A percentile compares a stretch with the other conserved stretches of the same genome.
Evolutionary conservation across 768 basidiomycete genomes (phyloP).

Genomic region (Rhizopogon sp.): DNA sequence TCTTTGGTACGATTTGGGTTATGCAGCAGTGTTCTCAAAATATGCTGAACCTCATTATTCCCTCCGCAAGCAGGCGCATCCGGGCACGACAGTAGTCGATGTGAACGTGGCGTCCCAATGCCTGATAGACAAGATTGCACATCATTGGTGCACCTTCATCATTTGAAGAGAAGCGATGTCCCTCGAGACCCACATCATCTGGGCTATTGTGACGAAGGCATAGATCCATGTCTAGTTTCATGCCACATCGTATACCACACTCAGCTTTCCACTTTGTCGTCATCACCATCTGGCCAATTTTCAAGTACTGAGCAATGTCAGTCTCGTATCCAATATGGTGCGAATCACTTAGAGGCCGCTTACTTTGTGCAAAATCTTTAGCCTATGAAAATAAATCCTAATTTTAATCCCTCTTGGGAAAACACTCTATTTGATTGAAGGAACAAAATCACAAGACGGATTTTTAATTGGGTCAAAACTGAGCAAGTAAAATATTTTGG

Average conservation of each 20-base stretch:
- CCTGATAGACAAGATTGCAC: slow-evolving; percentile 51
- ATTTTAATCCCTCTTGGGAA: too few relatives aligned
- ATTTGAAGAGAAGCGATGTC: slow-evolving; percentile 46
- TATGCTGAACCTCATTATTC: slow-evolving; percentile 42
- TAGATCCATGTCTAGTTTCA: slow-evolving; percentile 60
- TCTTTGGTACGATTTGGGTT: slow-evolving; percentile 47
- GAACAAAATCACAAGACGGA: too few relatives aligned
- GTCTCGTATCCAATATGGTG: too few relatives aligned
- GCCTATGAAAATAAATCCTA: too few relatives aligned
- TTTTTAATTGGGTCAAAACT: too few relatives aligned
- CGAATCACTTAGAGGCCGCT: slow-evolving; percentile 4
- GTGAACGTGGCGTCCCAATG: slow-evolving; percentile 54
- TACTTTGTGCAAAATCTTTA: too few relatives aligned
- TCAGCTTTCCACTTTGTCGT: too few relatives aligned
- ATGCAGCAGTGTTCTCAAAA: slow-evolving; percentile 37
- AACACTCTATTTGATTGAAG: too few relatives aligned
- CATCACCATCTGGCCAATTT: too few relatives aligned
- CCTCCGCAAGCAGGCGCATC: slow-evolving; percentile 30
- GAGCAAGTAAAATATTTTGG: too few relatives aligned
- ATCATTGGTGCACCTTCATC: slow-evolving; percentile 62
- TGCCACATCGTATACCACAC: slow-evolving; percentile 27
- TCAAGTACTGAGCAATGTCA: too few relatives aligned
- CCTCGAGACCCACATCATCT: slow-evolving; percentile 46
- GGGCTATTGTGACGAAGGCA: slow-evolving; percentile 47
- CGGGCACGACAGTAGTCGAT: slow-evolving; percentile 50